Evolutionary conservation across 129 eudicot genomes (phyloP).

Genomic region (Helichrysum umbraculigerum): DNA sequence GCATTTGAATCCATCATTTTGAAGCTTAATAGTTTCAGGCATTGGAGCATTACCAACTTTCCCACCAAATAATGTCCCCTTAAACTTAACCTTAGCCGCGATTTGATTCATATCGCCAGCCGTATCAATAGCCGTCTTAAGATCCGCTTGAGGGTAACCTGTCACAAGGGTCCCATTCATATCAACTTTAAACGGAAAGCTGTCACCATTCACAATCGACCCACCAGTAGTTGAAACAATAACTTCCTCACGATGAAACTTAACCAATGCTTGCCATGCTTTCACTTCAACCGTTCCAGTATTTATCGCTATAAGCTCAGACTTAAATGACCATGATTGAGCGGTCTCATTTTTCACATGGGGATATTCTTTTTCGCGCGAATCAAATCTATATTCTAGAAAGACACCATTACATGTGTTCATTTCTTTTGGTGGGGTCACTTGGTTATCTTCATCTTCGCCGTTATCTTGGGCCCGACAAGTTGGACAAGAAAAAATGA

Average conservation of each 20-base stretch:
- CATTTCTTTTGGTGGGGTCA: slow-evolving; percentile 1
- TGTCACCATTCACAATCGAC: background rate
- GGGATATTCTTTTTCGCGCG: background rate
- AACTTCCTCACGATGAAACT: background rate
- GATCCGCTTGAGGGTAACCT: background rate
- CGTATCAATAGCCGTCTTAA: background rate
- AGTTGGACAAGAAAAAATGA: background rate
- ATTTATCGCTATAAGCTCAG: slow-evolving; percentile 37
- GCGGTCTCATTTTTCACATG: background rate
- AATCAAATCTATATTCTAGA: background rate
- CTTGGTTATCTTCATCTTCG: slow-evolving; percentile 2
- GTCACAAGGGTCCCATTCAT: background rate
- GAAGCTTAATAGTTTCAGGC: background rate
- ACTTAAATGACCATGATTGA: background rate
- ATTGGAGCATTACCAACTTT: background rate
- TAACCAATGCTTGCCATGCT: slow-evolving; percentile 41
- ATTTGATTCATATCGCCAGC: background rate
- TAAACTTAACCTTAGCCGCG: background rate
- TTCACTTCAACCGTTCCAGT: slow-evolving; percentile 34
- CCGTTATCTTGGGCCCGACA: slow-evolving; percentile 35
- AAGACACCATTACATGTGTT: background rate
- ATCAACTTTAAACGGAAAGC: background rate
- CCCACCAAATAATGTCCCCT: background rate
- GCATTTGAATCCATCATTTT: background rate
- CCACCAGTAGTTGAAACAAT: background rate